A percentile compares a stretch with the other conserved stretches of the same genome.
Conservation (phyloP, 2,329 filamentous ascomycete genomes). For the Westerdykella ornata region DNA sequence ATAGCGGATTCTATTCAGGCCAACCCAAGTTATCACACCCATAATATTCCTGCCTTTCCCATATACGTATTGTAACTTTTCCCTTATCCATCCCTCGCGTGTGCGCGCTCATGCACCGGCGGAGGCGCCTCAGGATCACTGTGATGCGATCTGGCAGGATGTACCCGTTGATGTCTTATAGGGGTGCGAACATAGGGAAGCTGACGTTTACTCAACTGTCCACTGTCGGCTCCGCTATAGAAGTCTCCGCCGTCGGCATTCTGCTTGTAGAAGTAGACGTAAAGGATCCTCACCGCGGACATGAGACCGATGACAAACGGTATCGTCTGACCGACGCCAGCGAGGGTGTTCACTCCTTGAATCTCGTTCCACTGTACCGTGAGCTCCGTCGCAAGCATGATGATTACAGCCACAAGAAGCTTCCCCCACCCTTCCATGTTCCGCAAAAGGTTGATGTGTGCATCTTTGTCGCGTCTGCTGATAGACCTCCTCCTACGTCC, state of each 20-base stretch:
- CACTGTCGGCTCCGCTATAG: neutral
- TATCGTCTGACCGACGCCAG: constrained; percentile 14
- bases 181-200: no score
- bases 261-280: constrained; percentile 8
- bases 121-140: no score
- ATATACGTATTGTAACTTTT: no score
- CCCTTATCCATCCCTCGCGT: no score
- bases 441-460: constrained; percentile 9
- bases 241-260: neutral
- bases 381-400: constrained; percentile 12
- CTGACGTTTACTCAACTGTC: neutral
- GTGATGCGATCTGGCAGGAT: no score
- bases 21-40: no score
- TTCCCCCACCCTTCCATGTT: constrained; percentile 11
- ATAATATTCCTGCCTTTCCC: no score
- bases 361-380: constrained; percentile 19
- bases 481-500: constrained; percentile 1
- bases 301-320: constrained; percentile 14
- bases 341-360: constrained; percentile 8
- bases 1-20: no score
- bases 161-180: no score
- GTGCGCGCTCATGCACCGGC: no score
- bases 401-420: constrained; percentile 9
- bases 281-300: constrained; percentile 10
- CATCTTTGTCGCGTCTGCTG: neutral